Conservation (phyloP, 2,329 filamentous ascomycete species). For the Xylaria sp. region DNA sequence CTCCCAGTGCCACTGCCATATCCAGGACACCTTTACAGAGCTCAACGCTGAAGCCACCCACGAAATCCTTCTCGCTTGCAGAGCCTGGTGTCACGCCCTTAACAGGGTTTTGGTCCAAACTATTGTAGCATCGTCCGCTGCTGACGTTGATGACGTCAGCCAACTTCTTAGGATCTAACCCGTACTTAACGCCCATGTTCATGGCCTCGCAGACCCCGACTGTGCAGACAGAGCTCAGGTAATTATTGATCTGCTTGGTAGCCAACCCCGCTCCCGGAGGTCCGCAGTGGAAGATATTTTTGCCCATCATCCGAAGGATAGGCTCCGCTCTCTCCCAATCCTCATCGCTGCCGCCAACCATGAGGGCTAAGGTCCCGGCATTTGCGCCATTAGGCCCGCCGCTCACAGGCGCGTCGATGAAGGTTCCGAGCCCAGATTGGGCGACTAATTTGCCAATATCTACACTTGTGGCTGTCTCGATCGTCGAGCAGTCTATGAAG, state of each 20-base stretch:
- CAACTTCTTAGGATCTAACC: conserved; percentile 18
- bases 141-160: conserved; percentile 22
- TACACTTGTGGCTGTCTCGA: conserved; percentile 18
- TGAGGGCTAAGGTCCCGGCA: conserved; percentile 14
- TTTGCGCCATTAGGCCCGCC: conserved; percentile 22
- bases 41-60: conserved; percentile 21
- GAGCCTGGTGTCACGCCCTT: conserved; percentile 19
- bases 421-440: conserved; percentile 12
- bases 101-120: conserved; percentile 20
- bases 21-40: conserved; percentile 23
- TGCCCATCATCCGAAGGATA: conserved; percentile 18
- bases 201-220: conserved; percentile 23
- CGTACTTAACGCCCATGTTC: conserved; percentile 25
- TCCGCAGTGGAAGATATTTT: conserved; percentile 21
- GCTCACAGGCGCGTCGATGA: conserved; percentile 22
- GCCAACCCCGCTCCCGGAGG: conserved; percentile 14
- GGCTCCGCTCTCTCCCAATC: conserved; percentile 18
- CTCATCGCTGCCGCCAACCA: conserved; percentile 21
- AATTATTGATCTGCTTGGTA: conserved; percentile 26
- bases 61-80: conserved; percentile 20
- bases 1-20: conserved; percentile 20
- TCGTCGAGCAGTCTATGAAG: conserved; percentile 25
- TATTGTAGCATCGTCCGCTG: conserved; percentile 23
- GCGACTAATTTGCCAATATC: conserved; percentile 14
- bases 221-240: conserved; percentile 20